Evolutionary conservation across 2,329 filamentous ascomycete genomes (phyloP).

Genomic region (Aspergillus vadensis): DNA sequence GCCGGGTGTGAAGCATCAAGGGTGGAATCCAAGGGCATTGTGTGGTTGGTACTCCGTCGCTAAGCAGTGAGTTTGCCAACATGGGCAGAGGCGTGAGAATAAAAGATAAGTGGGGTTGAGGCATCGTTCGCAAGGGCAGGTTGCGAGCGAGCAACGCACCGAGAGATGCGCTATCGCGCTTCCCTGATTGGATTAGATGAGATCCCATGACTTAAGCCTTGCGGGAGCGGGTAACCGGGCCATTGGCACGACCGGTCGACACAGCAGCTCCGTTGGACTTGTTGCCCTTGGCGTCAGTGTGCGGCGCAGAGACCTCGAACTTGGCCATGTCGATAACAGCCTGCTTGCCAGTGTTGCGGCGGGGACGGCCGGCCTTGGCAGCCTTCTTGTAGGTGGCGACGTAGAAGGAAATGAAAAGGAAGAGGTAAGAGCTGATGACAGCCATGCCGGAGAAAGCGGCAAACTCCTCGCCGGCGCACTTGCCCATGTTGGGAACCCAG

Average conservation of each 20-base stretch:
- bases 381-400: slow-evolving; percentile 88
- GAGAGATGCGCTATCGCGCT: slow-evolving; percentile 6
- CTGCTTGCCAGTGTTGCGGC: slow-evolving; percentile 72
- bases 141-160: neutral
- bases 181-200: neutral
- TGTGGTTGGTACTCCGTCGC: neutral
- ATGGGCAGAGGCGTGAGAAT: neutral
- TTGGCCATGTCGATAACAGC: slow-evolving; percentile 81
- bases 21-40: slow-evolving; percentile 8
- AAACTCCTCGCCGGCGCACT: slow-evolving; percentile 95
- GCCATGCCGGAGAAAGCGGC: slow-evolving; percentile 89
- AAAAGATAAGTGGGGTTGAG: neutral
- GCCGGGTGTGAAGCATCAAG: slow-evolving; percentile 14
- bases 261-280: slow-evolving; percentile 36
- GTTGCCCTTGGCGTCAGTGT: slow-evolving; percentile 31
- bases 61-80: neutral
- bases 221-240: slow-evolving; percentile 49
- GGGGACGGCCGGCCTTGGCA: slow-evolving; percentile 45
- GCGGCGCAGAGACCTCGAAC: slow-evolving; percentile 59
- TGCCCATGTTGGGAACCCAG: slow-evolving; percentile 78
- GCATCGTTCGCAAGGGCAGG: neutral
- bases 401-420: slow-evolving; percentile 99
- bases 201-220: slow-evolving; percentile 43
- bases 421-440: slow-evolving; percentile 90
- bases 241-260: slow-evolving; percentile 44